These are phyloP conservation scores for Leishmania tropica DNA, from an alignment of 208 protist species.

Conservation along the genomic window DNA sequence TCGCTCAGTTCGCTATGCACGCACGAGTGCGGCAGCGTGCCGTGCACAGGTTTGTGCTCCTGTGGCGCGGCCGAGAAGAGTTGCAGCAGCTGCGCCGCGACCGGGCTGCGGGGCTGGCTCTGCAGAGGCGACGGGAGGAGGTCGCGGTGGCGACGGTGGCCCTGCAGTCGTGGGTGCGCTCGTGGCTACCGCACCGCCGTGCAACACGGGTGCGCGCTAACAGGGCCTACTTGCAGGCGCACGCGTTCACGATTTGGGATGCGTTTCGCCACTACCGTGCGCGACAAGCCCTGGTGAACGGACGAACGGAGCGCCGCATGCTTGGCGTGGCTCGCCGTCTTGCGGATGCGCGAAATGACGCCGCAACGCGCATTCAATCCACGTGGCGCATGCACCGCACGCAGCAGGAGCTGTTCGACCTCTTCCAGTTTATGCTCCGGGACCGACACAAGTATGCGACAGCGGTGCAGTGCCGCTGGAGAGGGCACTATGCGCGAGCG, in stretches of 20 bases:
- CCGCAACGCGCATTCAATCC: slow-evolving; percentile 64
- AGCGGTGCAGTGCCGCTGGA: slow-evolving; percentile 61
- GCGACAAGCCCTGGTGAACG: slow-evolving; percentile 1
- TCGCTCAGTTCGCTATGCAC: slow-evolving; percentile 18
- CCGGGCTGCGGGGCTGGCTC: slow-evolving; percentile 3
- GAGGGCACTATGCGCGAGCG: slow-evolving; percentile 30
- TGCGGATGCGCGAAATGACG: slow-evolving; percentile 28
- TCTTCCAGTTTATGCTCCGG: slow-evolving; percentile 45
- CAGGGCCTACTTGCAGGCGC: background rate
- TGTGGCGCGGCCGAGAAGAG: slow-evolving; percentile 26
- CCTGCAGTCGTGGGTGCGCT: slow-evolving; percentile 52
- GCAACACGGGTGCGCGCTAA: background rate
- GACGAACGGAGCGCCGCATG: background rate
- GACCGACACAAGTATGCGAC: slow-evolving; percentile 59
- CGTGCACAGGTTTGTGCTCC: slow-evolving; percentile 43
- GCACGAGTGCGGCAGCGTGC: slow-evolving; percentile 34
- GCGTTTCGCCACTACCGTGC: slow-evolving; percentile 34
- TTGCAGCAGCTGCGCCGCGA: slow-evolving; percentile 36
- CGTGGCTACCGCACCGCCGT: slow-evolving; percentile 34
- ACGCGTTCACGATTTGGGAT: slow-evolving; percentile 33
- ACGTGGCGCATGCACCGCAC: slow-evolving; percentile 56
- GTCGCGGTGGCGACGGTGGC: slow-evolving; percentile 49
- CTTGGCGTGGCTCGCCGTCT: slow-evolving; percentile 12
- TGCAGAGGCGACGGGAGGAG: slow-evolving; percentile 55
- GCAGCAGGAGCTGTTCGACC: slow-evolving; percentile 15